Base-by-base conservation (phyloP, 208 protist species). In the Acanthamoeba healyi region DNA sequence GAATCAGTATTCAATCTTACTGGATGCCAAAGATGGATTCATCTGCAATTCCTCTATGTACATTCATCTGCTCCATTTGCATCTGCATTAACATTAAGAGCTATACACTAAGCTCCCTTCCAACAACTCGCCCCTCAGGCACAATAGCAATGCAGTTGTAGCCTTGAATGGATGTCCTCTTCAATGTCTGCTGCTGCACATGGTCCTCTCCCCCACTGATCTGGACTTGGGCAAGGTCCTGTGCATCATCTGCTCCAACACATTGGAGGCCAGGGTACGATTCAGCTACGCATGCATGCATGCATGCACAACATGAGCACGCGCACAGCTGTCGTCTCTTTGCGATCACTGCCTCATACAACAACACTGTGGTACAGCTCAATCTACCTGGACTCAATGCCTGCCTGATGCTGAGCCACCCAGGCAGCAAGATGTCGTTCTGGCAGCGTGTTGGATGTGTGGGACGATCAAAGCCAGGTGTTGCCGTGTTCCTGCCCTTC, bases 381-480 rank as follows among this genome's bases (percentile, higher is more conserved):
- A 46, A 88, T 38, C 61, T 88, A 9, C 79, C 79, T 17, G 79
- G 46, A 14, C 36, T 88, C 17, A 46, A 88, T 9, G 42, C 46
- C 0, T 79, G 70, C 24, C 32, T 79, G 51, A 88, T 88, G 42
- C 34, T 88, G 49, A 42, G 79, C 44, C 51, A 88, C 24, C 79
- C 79, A 19, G 79, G 79, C 42, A 88, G 51, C 79, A 54, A 38
- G 44, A 88, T 88, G 79, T 65, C 46, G 15, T 88, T 88, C 29
- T 88, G 79, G 79, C 79, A 88, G 79, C 79, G 79, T 19, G 51
- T 88, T 7, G 79, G 79, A 40, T n/a, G 79, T 14, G 79, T 46
- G 29, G 79, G 79, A 7, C 42, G 79, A 6, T 0, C 51, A 1
- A 51, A 79, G 70, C 70, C 70, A n/a, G 70, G 77, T 12, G 46